phyloP scores from a whole-genome alignment of 768 basidiomycete genomes.

The Macrocybe gigantea region DNA sequence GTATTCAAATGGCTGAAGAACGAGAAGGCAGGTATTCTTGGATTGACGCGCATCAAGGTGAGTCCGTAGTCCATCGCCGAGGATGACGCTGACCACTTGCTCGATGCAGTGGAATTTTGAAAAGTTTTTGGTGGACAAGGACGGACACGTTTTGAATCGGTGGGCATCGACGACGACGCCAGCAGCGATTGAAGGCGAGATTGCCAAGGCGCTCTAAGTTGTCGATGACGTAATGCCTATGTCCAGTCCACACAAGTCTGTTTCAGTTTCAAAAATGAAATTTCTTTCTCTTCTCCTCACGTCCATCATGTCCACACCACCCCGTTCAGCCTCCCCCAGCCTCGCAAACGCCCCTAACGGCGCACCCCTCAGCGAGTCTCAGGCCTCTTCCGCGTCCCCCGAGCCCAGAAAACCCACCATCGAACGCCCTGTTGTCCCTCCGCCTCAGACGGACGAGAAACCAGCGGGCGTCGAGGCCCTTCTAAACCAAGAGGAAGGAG shows the following conservation, averaged over 20 bases:
- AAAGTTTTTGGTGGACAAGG: slow-evolving; percentile 78
- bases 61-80: slow-evolving; percentile 8
- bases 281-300: slow-evolving; percentile 1
- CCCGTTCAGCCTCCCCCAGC: not conserved
- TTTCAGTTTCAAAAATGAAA: slow-evolving; percentile 2
- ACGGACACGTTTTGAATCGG: slow-evolving; percentile 68
- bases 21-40: slow-evolving; percentile 68
- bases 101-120: slow-evolving; percentile 79
- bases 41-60: slow-evolving; percentile 72
- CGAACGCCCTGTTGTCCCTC: too few relatives aligned
- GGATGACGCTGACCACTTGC: slow-evolving; percentile 1
- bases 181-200: slow-evolving; percentile 51
- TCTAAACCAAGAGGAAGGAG: too few relatives aligned
- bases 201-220: slow-evolving; percentile 49
- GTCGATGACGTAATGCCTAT: slow-evolving; percentile 10
- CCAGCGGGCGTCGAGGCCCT: too few relatives aligned
- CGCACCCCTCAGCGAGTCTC: not conserved
- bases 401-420: too few relatives aligned
- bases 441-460: too few relatives aligned
- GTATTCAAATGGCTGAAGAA: slow-evolving; percentile 84
- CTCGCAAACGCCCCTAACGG: not conserved
- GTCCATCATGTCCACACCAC: not conserved
- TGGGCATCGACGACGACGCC: slow-evolving; percentile 79
- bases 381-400: not conserved
- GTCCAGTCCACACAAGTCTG: not conserved